Base-by-base conservation (phyloP, 768 basidiomycete genomes). In the Lactarius indigo region DNA sequence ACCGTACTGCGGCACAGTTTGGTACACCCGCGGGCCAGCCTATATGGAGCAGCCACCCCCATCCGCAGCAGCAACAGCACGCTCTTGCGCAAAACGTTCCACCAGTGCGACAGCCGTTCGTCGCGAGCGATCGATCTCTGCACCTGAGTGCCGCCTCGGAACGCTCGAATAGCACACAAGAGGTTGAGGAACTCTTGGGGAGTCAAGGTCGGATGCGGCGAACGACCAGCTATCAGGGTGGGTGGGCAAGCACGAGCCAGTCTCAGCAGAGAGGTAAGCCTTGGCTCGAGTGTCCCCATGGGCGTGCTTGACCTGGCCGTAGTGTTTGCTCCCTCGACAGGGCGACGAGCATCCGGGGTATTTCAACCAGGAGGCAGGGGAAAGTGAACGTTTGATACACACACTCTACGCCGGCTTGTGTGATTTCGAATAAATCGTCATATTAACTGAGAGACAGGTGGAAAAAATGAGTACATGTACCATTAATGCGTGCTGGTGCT, bases 171-270 rank as follows among this genome's bases (percentile, higher is more conserved):
- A 90, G 89, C 73, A 82, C 84, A 1, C 83, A 86, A 59, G 90
- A 91, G 72, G 87, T 91, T n/a, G 90, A 92, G 72, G 83, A 83
- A 68, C 73, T 90, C 66, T 79, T 91, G 42, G 76, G 82, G 2
- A 66, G 65, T 57, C 66, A 61, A 57, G 64, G 65, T 5, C 72
- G 47, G 26, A 30, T 44, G 26, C 66, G 37, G 26, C 62, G 66
- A 35, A 60, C 30, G 57, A 10, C 31, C 18, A 55, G 28, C 52
- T 59, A 64, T 20, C 62, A 59, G 17, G 64, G 61, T 20, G 64
- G 59, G 37, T 68, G 68, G 65, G 65, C 31, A 39, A 41, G 35
- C 59, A 26, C 42, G 58, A 57, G 47, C 26, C 61, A 64, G 55
- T 50, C 59, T 30, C 61, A 61, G 18, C 64, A 67, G 20, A 39